These are phyloP conservation scores for Alopecurus myosuroides DNA, from an alignment of 176 grass and related monocot genomes.

Conservation along the genomic window DNA sequence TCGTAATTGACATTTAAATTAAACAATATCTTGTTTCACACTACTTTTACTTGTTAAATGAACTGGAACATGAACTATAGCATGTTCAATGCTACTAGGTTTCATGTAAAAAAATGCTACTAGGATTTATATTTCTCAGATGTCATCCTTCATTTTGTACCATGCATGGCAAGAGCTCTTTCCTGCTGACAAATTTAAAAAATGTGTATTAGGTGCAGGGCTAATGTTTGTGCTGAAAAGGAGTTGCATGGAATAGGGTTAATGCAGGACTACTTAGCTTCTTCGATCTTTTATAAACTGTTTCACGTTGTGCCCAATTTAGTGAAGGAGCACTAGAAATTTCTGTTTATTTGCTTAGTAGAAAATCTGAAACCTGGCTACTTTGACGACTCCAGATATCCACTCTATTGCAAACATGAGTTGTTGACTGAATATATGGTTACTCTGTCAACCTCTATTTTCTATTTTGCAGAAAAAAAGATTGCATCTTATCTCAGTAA, in stretches of 20 bases:
- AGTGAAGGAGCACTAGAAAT: neutral
- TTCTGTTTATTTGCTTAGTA: neutral
- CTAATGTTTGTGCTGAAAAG: neutral
- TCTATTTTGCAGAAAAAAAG: conserved; percentile 69
- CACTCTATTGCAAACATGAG: neutral
- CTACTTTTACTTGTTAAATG: neutral
- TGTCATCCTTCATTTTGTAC: neutral
- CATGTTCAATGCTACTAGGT: neutral
- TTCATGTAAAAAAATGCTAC: neutral
- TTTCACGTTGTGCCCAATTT: neutral
- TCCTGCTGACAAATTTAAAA: neutral
- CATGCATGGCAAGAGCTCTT: neutral
- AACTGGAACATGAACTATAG: neutral
- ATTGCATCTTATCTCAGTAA: conserved; percentile 90
- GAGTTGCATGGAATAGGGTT: neutral
- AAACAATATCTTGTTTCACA: neutral
- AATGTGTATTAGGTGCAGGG: neutral
- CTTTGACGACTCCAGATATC: neutral
- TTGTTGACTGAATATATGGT: conserved; percentile 12
- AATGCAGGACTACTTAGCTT: neutral
- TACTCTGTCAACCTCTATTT: conserved; percentile 22
- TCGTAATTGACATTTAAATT: neutral
- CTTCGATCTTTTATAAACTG: neutral
- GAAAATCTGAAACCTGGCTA: neutral
- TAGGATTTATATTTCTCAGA: conserved; percentile 6